phyloP scores from a whole-genome alignment of 805 yeast species.

The Metschnikowia lunata region DNA sequence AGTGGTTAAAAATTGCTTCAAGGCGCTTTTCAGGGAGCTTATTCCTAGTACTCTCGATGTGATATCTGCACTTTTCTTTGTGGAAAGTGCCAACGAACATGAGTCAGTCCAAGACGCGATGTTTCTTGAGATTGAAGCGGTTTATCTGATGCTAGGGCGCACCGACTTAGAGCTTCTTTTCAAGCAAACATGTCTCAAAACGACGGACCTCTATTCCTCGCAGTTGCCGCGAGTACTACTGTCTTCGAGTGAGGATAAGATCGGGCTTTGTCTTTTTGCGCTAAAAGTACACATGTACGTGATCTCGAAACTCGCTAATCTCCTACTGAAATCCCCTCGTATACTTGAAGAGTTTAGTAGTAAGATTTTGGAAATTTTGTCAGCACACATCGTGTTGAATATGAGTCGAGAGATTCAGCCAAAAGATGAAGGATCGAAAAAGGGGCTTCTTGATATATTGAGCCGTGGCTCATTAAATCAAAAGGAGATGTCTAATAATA shows the following conservation, averaged over 20 bases:
- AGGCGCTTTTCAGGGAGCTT: conserved; percentile 29
- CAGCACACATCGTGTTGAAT: background rate
- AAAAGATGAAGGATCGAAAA: conserved; percentile 4
- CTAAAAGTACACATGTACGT: conserved; percentile 29
- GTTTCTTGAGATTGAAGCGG: conserved; percentile 1
- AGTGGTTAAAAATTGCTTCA: conserved; percentile 24
- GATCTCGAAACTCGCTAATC: background rate
- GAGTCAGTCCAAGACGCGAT: conserved; percentile 4
- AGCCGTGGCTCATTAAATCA: conserved; percentile 1
- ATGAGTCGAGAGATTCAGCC: background rate
- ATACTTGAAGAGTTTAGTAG: background rate
- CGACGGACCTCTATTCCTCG: conserved; percentile 23
- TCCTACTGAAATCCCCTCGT: conserved; percentile 9
- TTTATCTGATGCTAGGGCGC: conserved; percentile 7
- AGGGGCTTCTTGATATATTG: conserved; percentile 12
- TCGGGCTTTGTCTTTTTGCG: conserved; percentile 23
- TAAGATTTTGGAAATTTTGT: background rate
- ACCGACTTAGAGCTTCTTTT: conserved; percentile 12
- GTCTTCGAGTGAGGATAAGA: conserved; percentile 33
- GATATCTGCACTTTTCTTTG: conserved; percentile 20
- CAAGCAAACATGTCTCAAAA: conserved; percentile 18
- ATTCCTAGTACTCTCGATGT: conserved; percentile 29
- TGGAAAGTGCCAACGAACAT: conserved; percentile 1
- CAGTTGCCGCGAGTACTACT: conserved; percentile 24
- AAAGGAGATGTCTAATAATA: conserved; percentile 14